A percentile compares a stretch with the other conserved stretches of the same genome.
Evolutionary conservation across 768 basidiomycete genomes (phyloP).

Genomic region (Tulasnella sp.): DNA sequence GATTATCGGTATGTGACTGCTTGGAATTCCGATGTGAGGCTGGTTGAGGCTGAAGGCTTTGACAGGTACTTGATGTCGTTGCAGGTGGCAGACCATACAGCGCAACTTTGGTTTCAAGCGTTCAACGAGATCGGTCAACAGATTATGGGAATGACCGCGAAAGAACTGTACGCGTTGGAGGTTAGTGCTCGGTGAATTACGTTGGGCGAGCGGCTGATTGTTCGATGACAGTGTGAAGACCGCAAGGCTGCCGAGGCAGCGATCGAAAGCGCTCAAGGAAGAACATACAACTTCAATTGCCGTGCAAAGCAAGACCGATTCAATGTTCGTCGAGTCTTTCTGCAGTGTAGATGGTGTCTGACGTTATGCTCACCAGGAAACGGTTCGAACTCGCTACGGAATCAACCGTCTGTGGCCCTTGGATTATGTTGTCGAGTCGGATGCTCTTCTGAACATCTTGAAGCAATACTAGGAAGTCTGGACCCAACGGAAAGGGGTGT

Average conservation of each 20-base stretch:
- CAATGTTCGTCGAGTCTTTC: slow-evolving; percentile 41
- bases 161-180: slow-evolving; percentile 64
- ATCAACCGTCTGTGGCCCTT: slow-evolving; percentile 53
- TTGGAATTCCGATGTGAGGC: background rate
- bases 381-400: slow-evolving; percentile 68
- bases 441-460: slow-evolving; percentile 46
- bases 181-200: slow-evolving; percentile 28
- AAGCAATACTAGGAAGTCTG: slow-evolving; percentile 25
- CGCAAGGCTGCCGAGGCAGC: slow-evolving; percentile 45
- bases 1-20: slow-evolving; percentile 57
- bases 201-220: background rate
- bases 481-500: too few relatives aligned
- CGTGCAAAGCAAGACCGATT: slow-evolving; percentile 79
- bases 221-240: slow-evolving; percentile 40
- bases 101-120: slow-evolving; percentile 83
- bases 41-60: slow-evolving; percentile 10
- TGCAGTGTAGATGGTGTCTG: background rate
- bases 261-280: slow-evolving; percentile 52
- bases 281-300: slow-evolving; percentile 69
- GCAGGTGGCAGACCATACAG: slow-evolving; percentile 81
- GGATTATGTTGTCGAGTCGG: slow-evolving; percentile 57
- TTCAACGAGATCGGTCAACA: slow-evolving; percentile 84
- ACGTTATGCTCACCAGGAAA: slow-evolving; percentile 40
- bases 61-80: slow-evolving; percentile 67
- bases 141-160: slow-evolving; percentile 66